Base-by-base conservation (phyloP, 1,139 yeast species). In the Candida buenavistaensis region DNA sequence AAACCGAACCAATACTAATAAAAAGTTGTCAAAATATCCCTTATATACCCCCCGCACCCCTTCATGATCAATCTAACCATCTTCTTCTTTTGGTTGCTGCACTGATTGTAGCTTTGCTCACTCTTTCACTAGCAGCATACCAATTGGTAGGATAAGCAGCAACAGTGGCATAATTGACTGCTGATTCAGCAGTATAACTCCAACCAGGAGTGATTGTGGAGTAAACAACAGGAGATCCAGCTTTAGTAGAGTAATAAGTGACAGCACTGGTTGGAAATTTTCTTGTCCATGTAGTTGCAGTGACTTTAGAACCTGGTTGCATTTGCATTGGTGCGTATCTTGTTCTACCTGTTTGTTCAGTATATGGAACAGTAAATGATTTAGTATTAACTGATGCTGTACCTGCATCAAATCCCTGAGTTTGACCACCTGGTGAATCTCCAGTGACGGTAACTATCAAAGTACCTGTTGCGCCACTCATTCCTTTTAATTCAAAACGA, bases 241-340 rank as follows among this genome's bases (percentile, higher is more conserved):
- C 49, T 16, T 60, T 38, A 0, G 82, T 62, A 3, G 77, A 80
- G 48, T 66, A 79, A 37, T 54, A 58, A 0, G 86, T 72, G 17
- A 82, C 88, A 0, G 82, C 67, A 43, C 88, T 78, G 1, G 90
- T 75, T 13, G 90, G 80, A 55, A 62, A 82, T 45, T 70, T 63
- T 52, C 77, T 69, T 2, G 78, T 54, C 85, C 87, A 82, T 3
- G 81, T 62, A 3, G 81, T 68, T 15, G 76, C 79, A 1, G 95
- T 82, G 10, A 87, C 78, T 6, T 61, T 68, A 2, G 84, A 54
- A 4, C 81, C 85, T 6, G 97, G 96, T 62, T 88, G 95, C 40
- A 68, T 59, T 62, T 88, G 96, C 96, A 89, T 88, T 33, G 96
- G 96, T 1, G 97, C 97, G 59, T 64, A 86, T 55, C 87, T 72